phyloP scores from a whole-genome alignment of 2,329 filamentous ascomycete genomes.

The Colletotrichum cuscutae region DNA sequence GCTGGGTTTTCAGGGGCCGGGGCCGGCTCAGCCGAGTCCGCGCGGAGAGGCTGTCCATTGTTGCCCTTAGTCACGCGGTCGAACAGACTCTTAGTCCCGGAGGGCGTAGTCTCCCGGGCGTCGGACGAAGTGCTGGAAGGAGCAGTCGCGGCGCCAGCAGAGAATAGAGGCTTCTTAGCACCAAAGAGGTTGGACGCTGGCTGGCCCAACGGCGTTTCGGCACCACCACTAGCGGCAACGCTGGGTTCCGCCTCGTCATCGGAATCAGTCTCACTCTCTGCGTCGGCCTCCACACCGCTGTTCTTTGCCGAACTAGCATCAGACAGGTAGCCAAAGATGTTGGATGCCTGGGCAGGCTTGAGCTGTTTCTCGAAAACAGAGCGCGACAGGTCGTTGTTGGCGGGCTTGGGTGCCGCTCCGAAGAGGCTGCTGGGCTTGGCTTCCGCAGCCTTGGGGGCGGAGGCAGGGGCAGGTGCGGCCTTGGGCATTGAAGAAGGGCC shows the following conservation, averaged over 20 bases:
- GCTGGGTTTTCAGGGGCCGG: slow-evolving; percentile 48
- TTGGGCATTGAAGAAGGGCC: slow-evolving; percentile 46
- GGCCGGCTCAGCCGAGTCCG: slow-evolving; percentile 41
- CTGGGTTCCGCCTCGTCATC: slow-evolving; percentile 54
- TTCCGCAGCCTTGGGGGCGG: slow-evolving; percentile 41
- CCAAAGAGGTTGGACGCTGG: slow-evolving; percentile 45
- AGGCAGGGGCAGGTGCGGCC: slow-evolving; percentile 37
- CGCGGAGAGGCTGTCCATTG: slow-evolving; percentile 61
- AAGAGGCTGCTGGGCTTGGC: slow-evolving; percentile 46
- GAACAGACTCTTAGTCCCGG: slow-evolving; percentile 59
- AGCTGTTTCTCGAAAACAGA: slow-evolving; percentile 53
- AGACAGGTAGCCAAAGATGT: slow-evolving; percentile 71
- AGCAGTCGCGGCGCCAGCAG: slow-evolving; percentile 34
- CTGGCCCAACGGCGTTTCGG: slow-evolving; percentile 51
- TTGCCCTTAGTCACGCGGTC: slow-evolving; percentile 63
- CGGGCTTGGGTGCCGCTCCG: slow-evolving; percentile 45
- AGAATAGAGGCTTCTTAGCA: slow-evolving; percentile 41
- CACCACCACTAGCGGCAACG: slow-evolving; percentile 52
- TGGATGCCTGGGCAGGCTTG: slow-evolving; percentile 49
- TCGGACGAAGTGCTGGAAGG: slow-evolving; percentile 51
- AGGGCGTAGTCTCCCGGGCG: slow-evolving; percentile 56
- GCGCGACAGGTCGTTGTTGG: slow-evolving; percentile 50
- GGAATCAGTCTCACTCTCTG: slow-evolving; percentile 56
- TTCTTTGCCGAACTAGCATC: slow-evolving; percentile 65
- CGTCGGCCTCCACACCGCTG: slow-evolving; percentile 61